Conservation (phyloP, 139 green algal genomes). For the Tetraselmis striata region DNA sequence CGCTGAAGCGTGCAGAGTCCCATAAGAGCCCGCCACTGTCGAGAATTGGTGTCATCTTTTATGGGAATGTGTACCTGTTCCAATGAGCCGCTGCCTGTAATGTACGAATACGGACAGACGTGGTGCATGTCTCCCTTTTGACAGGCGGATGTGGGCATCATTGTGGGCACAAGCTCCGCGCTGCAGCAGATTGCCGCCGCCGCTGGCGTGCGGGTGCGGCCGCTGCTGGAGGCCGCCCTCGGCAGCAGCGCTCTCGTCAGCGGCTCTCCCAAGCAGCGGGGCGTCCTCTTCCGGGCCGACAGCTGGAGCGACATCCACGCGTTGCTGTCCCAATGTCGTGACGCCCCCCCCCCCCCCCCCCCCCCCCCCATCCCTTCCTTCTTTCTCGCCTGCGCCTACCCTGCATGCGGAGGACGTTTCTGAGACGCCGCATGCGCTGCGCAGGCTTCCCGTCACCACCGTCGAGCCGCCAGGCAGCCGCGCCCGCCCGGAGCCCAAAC, state of each 20-base stretch:
- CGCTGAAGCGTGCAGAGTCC: too few relatives aligned
- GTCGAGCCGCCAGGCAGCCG: conserved; percentile 3
- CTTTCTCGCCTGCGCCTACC: too few relatives aligned
- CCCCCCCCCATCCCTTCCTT: too few relatives aligned
- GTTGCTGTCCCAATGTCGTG: conserved; percentile 46
- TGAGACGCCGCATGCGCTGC: too few relatives aligned
- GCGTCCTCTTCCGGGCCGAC: conserved; percentile 32
- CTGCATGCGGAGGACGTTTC: too few relatives aligned
- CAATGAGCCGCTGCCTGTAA: too few relatives aligned
- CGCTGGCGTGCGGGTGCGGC: conserved; percentile 22
- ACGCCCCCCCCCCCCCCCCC: too few relatives aligned
- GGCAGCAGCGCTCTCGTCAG: conserved; percentile 10
- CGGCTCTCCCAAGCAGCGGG: background rate
- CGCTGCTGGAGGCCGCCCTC: conserved; percentile 18
- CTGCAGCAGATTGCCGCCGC: conserved; percentile 37
- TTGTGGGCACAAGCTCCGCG: conserved; percentile 50
- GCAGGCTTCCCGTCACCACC: background rate
- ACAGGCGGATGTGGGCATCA: conserved; percentile 61
- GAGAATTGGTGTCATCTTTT: too few relatives aligned
- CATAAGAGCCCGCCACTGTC: too few relatives aligned
- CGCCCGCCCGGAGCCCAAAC: background rate
- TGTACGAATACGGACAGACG: too few relatives aligned
- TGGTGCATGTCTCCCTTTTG: too few relatives aligned
- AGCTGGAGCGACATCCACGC: conserved; percentile 43
- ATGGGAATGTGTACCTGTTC: too few relatives aligned